phyloP scores from a whole-genome alignment of 768 basidiomycete species.

The Mycena vitilis region DNA sequence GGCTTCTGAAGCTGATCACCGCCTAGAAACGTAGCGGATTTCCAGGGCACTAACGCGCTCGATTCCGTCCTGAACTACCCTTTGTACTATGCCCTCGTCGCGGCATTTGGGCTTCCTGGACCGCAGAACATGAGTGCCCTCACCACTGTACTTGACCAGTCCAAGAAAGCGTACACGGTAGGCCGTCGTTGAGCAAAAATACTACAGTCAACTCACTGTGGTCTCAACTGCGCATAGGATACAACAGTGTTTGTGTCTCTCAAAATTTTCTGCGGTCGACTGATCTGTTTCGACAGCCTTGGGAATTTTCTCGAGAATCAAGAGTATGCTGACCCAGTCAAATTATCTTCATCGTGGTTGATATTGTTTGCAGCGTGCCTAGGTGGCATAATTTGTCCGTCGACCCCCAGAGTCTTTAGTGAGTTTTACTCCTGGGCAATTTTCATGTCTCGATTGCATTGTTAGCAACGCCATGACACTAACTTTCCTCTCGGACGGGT shows the following conservation, averaged over 20 bases:
- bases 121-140: constrained; percentile 70
- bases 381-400: constrained; percentile 80
- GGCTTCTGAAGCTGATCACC: constrained; percentile 5
- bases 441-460: neutral
- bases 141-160: constrained; percentile 61
- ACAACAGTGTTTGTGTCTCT: constrained; percentile 42
- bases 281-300: too few species aligned
- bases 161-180: constrained; percentile 65
- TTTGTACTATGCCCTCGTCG: constrained; percentile 69
- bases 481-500: constrained; percentile 80
- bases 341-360: too few species aligned
- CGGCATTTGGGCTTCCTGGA: constrained; percentile 81
- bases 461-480: constrained; percentile 79
- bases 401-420: constrained; percentile 80
- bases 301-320: constrained; percentile 86
- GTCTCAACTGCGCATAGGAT: constrained; percentile 14
- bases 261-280: too few species aligned
- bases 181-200: neutral
- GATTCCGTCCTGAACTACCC: constrained; percentile 82
- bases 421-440: constrained; percentile 34
- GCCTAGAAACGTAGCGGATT: constrained; percentile 64
- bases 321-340: constrained; percentile 46
- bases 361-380: constrained; percentile 54
- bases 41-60: constrained; percentile 70
- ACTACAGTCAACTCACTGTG: constrained; percentile 13